Evolutionary conservation across 1,139 yeast species (phyloP), one percentile per base, ranked within the genome.

Genomic region (Blastobotrys ciferrii): DNA sequence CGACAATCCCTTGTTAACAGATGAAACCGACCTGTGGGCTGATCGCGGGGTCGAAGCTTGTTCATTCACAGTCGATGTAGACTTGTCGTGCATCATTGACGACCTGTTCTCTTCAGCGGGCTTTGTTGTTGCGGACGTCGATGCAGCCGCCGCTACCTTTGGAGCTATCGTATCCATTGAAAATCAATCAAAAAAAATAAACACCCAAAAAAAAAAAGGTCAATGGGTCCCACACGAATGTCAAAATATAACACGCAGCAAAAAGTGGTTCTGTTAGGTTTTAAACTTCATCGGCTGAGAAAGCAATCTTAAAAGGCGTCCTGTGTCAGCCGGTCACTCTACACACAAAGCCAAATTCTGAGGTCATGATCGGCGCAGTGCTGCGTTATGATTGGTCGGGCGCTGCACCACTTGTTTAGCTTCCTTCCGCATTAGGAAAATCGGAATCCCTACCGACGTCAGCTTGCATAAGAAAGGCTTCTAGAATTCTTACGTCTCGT

Each of bases 1-100:
- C 12, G 60, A 55, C 31, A 57, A 7, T n/a, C 20, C 28, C 40
- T 36, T 36, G 25, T 7, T 12, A 9, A 9, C n/a, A 23, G 28
- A 23, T 5, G 28, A 6, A 6, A n/a, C 28, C 28, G 14, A 11
- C 40, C 28, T 23, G 25, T 36, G 40, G 28, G n/a, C 15, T 14
- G 17, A 7, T 15, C 11, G 37, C 17, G 40, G 28, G 4, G 28
- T 23, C 28, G 9, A 23, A 5, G 28, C 28, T 23, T 23, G 9
- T 23, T 23, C 28, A 23, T 23, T 23, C 28, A 5, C 28, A 18
- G 28, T 36, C 15, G 40, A 4, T 9, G 40, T 9, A 7, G 40
- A 31, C 13, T 13, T 11, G 14, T 31, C 14, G 19, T 33, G 38
- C 18, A n/a, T 33, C 18, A 13, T 19, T 17, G 38, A 33, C 18